Conservation (phyloP, 2,329 filamentous ascomycete genomes). For the Pseudogymnoascus sp. region DNA sequence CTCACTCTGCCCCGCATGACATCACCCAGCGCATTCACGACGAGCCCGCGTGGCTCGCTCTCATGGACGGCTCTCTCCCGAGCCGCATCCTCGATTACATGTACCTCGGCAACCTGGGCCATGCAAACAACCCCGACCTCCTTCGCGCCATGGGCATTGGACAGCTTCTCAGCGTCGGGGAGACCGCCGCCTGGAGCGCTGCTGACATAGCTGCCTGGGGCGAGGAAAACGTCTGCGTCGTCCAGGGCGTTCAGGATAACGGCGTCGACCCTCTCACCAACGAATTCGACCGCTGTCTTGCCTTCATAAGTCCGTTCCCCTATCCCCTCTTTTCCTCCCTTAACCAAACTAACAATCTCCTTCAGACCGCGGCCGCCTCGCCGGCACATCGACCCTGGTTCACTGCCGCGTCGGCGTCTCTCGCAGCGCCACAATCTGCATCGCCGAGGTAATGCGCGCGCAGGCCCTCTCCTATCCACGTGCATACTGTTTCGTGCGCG, state of each 20-base stretch:
- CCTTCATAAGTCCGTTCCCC: slow-evolving; percentile 73
- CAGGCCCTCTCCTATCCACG: slow-evolving; percentile 75
- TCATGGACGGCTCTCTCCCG: slow-evolving; percentile 83
- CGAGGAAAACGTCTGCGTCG: slow-evolving; percentile 65
- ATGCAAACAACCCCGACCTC: slow-evolving; percentile 88
- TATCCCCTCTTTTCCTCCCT: neutral
- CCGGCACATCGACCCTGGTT: slow-evolving; percentile 79
- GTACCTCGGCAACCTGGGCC: slow-evolving; percentile 87
- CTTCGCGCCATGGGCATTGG: slow-evolving; percentile 72
- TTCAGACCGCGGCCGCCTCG: slow-evolving; percentile 67
- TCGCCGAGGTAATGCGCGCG: slow-evolving; percentile 93
- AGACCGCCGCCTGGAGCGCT: slow-evolving; percentile 73
- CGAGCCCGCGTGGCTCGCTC: slow-evolving; percentile 72
- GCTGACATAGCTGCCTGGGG: slow-evolving; percentile 67
- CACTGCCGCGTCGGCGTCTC: slow-evolving; percentile 96
- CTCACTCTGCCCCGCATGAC: slow-evolving; percentile 43
- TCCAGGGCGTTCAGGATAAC: slow-evolving; percentile 90
- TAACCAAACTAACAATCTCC: slow-evolving; percentile 15
- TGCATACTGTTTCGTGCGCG: slow-evolving; percentile 93
- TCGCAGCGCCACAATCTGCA: slow-evolving; percentile 92
- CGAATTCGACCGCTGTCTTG: slow-evolving; percentile 77
- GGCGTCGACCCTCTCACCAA: slow-evolving; percentile 86
- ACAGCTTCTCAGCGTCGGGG: slow-evolving; percentile 86
- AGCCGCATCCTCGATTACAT: slow-evolving; percentile 87
- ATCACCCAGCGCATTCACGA: slow-evolving; percentile 45